Evolutionary conservation across 495 filamentous ascomycete species (phyloP), one percentile per base, ranked within the genome.

Genomic region (Podospora anserina): DNA sequence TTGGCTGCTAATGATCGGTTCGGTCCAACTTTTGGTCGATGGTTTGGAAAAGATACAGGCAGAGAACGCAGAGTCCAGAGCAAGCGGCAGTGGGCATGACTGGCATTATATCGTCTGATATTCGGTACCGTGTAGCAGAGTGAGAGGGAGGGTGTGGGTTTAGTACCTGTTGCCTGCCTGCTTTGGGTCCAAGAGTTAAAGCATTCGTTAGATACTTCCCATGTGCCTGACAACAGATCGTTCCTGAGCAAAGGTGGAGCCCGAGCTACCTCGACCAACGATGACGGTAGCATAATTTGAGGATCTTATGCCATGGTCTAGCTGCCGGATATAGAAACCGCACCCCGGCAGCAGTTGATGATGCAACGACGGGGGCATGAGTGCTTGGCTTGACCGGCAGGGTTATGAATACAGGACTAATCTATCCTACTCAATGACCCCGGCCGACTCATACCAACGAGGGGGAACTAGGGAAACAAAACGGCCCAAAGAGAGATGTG

Each of bases 281-380:
- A 81, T 80, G 79, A 80, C 79, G 76, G 79, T 80, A 82, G 80
- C 82, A 84, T 84, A 84, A 84, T 83, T 81, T 80, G 82, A 76
- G 78, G 80, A 82, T 84, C 82, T 84, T 84, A 84, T 83, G 82
- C 81, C 79, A 84, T 83, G 81, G 81, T 78, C 71, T 79, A 72
- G 74, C 74, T 81, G 76, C 80, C 79, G 80, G 79, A 83, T 84
- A 82, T 82, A 82, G 80, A 81, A 80, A 76, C 75, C 71, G 72
- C 75, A 77, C 75, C 79, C 79, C 76, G 75, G 81, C 78, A 72
- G 76, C 76, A 79, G 75, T 77, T 74, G 77, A 78, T 81, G 81
- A 82, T 82, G 81, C 80, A 82, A 78, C 76, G 78, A 77, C 78
- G 79, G 69, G 77, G 77, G 78, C 74, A 79, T 79, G 76, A 75